Percentiles rank a stretch among this genome's conserved stretches.
phyloP scores from a whole-genome alignment of 495 filamentous ascomycete species.

The Daldinia vernicosa region DNA sequence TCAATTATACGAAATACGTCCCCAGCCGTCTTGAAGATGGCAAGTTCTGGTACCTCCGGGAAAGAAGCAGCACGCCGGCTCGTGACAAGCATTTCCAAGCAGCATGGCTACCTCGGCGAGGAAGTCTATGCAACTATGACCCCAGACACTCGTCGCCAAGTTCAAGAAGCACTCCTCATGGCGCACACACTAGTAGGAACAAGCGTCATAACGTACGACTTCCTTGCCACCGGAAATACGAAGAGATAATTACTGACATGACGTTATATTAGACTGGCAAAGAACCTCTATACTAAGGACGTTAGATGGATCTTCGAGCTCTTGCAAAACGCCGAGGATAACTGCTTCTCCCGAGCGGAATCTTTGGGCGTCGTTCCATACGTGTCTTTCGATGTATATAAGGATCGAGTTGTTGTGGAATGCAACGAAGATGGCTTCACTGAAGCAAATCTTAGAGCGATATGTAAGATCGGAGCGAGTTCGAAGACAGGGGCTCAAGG shows the following conservation, averaged over 20 bases:
- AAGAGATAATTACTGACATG: conserved; percentile 14
- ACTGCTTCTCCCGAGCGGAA: conserved; percentile 39
- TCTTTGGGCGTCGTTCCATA: conserved; percentile 36
- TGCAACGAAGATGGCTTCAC: conserved; percentile 60
- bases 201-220: conserved; percentile 47
- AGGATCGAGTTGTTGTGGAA: conserved; percentile 50
- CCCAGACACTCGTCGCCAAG: conserved; percentile 35
- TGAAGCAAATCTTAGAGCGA: conserved; percentile 46
- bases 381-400: conserved; percentile 48
- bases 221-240: neutral
- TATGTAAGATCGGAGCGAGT: conserved; percentile 51
- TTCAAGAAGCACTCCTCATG: conserved; percentile 45
- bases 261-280: conserved; percentile 43
- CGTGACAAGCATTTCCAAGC: conserved; percentile 15
- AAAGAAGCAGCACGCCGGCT: conserved; percentile 14
- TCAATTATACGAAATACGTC: neutral
- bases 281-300: conserved; percentile 51
- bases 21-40: neutral
- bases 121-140: conserved; percentile 9
- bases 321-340: conserved; percentile 58
- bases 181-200: conserved; percentile 47
- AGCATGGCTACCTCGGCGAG: conserved; percentile 31
- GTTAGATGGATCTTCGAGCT: conserved; percentile 54
- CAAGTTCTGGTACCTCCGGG: neutral
- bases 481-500: conserved; percentile 50